These are phyloP conservation scores for Camellia japonica DNA, from an alignment of 148 eudicot genomes.

Conservation along the genomic window DNA sequence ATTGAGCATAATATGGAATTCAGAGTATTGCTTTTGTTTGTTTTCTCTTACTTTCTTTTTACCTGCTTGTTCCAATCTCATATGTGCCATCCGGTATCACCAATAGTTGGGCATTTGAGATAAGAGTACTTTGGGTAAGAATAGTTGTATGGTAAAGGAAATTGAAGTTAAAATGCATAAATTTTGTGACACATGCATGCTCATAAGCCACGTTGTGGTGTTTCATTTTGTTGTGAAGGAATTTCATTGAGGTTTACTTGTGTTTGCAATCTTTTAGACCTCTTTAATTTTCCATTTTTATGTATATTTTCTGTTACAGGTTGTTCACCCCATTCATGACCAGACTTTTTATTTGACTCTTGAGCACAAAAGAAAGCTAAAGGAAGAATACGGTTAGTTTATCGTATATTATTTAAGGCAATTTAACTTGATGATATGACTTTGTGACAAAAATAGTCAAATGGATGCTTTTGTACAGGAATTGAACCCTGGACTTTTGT, in stretches of 20 bases:
- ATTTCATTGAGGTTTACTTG: not conserved
- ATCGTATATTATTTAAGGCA: not conserved
- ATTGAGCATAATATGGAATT: no score
- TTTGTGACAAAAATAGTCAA: not conserved
- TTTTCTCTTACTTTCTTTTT: no score
- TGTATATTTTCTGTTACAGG: conserved; percentile 17
- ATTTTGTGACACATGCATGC: no score
- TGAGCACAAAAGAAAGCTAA: conserved; percentile 30
- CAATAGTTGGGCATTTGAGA: no score
- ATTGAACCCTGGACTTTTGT: conserved; percentile 64
- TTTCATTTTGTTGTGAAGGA: not conserved
- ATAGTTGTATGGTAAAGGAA: no score
- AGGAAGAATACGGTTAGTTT: conserved; percentile 37
- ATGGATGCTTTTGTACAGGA: conserved; percentile 24
- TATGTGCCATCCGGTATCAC: no score
- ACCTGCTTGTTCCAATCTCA: no score
- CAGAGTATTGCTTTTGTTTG: no score
- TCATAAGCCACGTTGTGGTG: not conserved
- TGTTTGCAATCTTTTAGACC: not conserved
- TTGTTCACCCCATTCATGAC: conserved; percentile 42
- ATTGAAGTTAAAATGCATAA: no score
- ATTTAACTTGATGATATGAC: not conserved
- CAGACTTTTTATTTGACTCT: conserved; percentile 35
- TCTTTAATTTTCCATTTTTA: not conserved
- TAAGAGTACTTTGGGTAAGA: no score